phyloP scores from a whole-genome alignment of 2,329 filamentous ascomycete species.

The Stagonosporopsis cucurbitacearum region DNA sequence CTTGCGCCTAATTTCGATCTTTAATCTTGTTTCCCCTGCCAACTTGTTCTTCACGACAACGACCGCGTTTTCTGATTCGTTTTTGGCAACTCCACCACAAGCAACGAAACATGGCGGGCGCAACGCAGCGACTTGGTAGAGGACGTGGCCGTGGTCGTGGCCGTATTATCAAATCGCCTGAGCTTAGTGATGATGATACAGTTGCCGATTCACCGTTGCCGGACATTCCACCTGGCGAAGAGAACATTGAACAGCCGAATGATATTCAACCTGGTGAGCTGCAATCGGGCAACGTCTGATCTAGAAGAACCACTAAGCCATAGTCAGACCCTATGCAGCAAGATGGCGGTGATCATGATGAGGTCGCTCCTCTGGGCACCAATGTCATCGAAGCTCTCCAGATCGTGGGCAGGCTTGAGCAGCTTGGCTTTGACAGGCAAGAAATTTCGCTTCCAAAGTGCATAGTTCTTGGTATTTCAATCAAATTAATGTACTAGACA shows the following conservation, averaged over 20 bases:
- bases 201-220: not conserved
- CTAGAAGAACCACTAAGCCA: not conserved
- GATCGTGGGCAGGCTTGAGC: constrained; percentile 68
- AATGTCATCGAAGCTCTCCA: constrained; percentile 70
- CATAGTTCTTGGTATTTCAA: constrained; percentile 70
- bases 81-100: not conserved
- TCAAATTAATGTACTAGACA: accelerated
- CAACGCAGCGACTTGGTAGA: not conserved
- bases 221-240: not conserved
- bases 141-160: not conserved
- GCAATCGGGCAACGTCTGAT: too few species aligned
- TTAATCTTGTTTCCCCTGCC: too few species aligned
- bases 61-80: not conserved
- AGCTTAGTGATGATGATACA: constrained; percentile 2
- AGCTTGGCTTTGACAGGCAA: constrained; percentile 74
- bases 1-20: not conserved
- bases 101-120: not conserved
- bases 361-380: constrained; percentile 58
- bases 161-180: not conserved
- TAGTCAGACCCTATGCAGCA: not conserved
- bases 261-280: not conserved
- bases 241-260: not conserved
- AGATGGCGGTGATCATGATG: not conserved
- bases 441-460: constrained; percentile 75
- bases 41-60: not conserved